These are phyloP conservation scores for Effrenium voratum DNA, from an alignment of 73 alveolate species.

Conservation along the genomic window DNA sequence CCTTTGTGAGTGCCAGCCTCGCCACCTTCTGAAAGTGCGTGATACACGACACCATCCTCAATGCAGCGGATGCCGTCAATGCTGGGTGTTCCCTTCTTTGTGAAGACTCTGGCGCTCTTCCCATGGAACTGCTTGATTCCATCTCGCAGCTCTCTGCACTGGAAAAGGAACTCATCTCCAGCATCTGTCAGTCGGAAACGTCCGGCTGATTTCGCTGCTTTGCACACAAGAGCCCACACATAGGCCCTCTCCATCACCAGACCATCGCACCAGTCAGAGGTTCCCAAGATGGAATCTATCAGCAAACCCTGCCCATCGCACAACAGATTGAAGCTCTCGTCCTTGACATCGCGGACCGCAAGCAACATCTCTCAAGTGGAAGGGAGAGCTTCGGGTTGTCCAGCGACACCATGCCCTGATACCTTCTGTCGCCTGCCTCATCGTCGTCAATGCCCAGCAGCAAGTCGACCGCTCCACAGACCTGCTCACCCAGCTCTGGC, in stretches of 20 bases:
- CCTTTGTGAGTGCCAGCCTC: constrained; percentile 49
- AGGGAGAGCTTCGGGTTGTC: constrained; percentile 31
- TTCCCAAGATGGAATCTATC: background rate
- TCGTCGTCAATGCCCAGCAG: constrained; percentile 17
- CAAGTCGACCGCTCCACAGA: constrained; percentile 25
- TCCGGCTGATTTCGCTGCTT: constrained; percentile 6
- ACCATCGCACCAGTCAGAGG: constrained; percentile 35
- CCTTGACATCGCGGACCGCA: background rate
- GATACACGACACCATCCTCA: constrained; percentile 52
- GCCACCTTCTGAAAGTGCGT: constrained; percentile 57
- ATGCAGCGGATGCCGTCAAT: constrained; percentile 41
- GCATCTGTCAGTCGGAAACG: background rate
- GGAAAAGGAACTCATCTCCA: background rate
- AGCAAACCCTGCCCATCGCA: background rate
- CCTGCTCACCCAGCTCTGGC: constrained; percentile 23
- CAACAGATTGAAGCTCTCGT: background rate
- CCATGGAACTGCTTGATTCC: constrained; percentile 23
- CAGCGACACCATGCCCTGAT: constrained; percentile 17
- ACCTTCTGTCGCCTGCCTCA: constrained; percentile 4
- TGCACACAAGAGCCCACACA: constrained; percentile 54
- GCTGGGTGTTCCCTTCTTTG: constrained; percentile 45
- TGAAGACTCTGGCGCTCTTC: constrained; percentile 37
- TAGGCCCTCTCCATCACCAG: constrained; percentile 40
- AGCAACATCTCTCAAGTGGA: constrained; percentile 13
- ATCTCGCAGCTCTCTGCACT: constrained; percentile 29